phyloP scores from a whole-genome alignment of 495 filamentous ascomycete genomes.

The Tuber borchii region DNA sequence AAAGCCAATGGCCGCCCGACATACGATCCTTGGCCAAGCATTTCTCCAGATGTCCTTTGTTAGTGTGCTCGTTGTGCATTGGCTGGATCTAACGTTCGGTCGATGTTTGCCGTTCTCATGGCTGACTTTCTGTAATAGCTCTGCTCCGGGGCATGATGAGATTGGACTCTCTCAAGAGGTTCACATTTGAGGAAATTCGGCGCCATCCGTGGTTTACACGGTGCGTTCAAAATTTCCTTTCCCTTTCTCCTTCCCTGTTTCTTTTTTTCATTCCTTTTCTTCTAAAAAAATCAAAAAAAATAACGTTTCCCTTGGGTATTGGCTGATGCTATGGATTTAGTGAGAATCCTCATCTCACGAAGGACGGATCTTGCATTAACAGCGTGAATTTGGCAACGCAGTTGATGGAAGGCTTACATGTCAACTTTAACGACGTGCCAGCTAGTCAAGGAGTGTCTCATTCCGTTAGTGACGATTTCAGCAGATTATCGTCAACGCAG shows the following conservation, averaged over 20 bases:
- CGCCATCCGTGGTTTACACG: conserved; percentile 89
- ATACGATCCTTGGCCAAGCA: conserved; percentile 77
- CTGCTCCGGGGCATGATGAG: conserved; percentile 90
- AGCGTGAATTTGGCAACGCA: conserved; percentile 76
- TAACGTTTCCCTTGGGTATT: neutral
- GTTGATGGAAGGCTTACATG: conserved; percentile 87
- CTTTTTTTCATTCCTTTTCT: no score
- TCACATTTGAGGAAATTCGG: conserved; percentile 78
- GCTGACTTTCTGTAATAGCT: conserved; percentile 40
- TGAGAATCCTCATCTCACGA: conserved; percentile 64
- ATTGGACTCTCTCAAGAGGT: conserved; percentile 66
- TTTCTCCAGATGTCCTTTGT: conserved; percentile 67
- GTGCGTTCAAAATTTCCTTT: conserved; percentile 8
- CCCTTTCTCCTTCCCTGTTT: neutral
- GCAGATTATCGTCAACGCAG: conserved; percentile 72
- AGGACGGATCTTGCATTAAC: conserved; percentile 70
- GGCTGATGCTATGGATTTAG: conserved; percentile 41
- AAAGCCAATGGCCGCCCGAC: conserved; percentile 67
- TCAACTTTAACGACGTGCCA: conserved; percentile 71
- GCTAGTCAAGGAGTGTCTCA: conserved; percentile 76
- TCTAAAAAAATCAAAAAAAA: conserved; percentile 10
- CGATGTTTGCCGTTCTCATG: neutral
- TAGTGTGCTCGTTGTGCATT: conserved; percentile 11
- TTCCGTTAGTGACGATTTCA: conserved; percentile 42
- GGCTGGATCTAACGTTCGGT: neutral